A percentile compares a stretch with the other conserved stretches of the same genome.
phyloP scores from a whole-genome alignment of 768 basidiomycete genomes.

The Cystofilobasidium bisporidii region DNA sequence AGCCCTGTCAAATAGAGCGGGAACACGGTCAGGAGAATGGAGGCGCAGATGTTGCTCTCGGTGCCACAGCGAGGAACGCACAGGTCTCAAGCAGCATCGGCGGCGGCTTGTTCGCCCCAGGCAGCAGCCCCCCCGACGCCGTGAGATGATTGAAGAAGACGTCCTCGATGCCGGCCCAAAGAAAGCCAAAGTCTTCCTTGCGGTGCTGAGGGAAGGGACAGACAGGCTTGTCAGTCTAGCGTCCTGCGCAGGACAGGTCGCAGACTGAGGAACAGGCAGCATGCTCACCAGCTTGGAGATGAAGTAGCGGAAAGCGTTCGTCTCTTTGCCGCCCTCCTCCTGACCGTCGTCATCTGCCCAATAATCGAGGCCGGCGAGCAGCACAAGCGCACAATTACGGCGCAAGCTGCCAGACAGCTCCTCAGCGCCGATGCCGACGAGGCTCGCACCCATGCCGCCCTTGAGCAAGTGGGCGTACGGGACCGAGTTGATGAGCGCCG shows the following conservation, averaged over 20 bases:
- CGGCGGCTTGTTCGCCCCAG: conserved; percentile 72
- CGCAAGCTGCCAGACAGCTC: conserved; percentile 10
- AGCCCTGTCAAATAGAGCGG: conserved; percentile 31
- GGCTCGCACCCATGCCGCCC: background rate
- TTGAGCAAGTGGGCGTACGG: conserved; percentile 48
- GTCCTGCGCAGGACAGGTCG: no score
- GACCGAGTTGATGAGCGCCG: conserved; percentile 14
- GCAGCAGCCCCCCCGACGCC: conserved; percentile 62
- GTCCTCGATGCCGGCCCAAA: conserved; percentile 58
- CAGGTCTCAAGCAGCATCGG: conserved; percentile 75
- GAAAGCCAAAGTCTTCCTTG: conserved; percentile 74
- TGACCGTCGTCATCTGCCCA: conserved; percentile 41
- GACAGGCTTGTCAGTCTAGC: background rate
- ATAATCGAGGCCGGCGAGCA: conserved; percentile 46
- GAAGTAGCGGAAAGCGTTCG: conserved; percentile 77
- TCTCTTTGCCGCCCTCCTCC: conserved; percentile 58
- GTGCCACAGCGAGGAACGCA: conserved; percentile 42
- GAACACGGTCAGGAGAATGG: background rate
- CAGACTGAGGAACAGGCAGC: no score
- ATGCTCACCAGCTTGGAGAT: conserved; percentile 74
- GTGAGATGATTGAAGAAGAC: conserved; percentile 55
- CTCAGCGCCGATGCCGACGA: background rate
- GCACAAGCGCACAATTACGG: conserved; percentile 58
- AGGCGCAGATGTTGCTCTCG: no score
- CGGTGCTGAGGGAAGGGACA: conserved; percentile 55